Evolutionary conservation across 352 stramenopile species (phyloP).

Genomic region (Pythium dissimile): DNA sequence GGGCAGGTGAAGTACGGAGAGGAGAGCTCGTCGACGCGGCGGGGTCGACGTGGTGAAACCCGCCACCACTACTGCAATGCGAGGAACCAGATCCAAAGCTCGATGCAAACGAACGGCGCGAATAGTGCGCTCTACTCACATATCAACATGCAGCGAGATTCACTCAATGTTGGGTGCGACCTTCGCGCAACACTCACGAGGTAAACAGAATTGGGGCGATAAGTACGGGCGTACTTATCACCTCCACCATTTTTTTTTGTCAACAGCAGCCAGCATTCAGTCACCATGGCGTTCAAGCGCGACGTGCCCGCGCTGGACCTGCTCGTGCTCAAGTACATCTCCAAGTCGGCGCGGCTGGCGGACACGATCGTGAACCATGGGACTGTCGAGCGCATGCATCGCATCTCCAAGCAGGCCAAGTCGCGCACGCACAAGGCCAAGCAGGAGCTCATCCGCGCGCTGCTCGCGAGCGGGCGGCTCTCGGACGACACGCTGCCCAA

Average conservation of each 20-base stretch:
- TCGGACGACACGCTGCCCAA: slow-evolving; percentile 79
- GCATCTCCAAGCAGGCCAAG: slow-evolving; percentile 71
- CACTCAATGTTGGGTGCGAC: not conserved
- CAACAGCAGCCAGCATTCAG: not conserved
- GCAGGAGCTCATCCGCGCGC: slow-evolving; percentile 79
- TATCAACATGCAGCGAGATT: not conserved
- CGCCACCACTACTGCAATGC: too few species aligned
- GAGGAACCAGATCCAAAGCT: not conserved
- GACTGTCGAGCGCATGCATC: slow-evolving; percentile 62
- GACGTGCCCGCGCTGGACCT: slow-evolving; percentile 79
- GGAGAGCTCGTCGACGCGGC: too few species aligned
- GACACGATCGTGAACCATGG: slow-evolving; percentile 67
- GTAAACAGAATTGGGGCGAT: too few species aligned
- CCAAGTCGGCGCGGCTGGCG: slow-evolving; percentile 71
- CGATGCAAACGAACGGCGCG: not conserved
- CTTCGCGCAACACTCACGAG: slow-evolving; percentile 12
- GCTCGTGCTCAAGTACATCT: slow-evolving; percentile 88
- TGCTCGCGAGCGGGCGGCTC: slow-evolving; percentile 69
- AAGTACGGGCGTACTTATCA: slow-evolving; percentile 4
- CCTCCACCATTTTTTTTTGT: not conserved
- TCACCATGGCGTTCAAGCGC: slow-evolving; percentile 80
- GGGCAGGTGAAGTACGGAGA: too few species aligned
- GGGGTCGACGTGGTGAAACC: too few species aligned
- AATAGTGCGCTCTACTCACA: not conserved
- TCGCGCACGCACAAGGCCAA: slow-evolving; percentile 83